A percentile compares a stretch with the other conserved stretches of the same genome.
These are phyloP conservation scores for Datura wrightii DNA, from an alignment of 257 asterid genomes.

Conservation along the genomic window DNA sequence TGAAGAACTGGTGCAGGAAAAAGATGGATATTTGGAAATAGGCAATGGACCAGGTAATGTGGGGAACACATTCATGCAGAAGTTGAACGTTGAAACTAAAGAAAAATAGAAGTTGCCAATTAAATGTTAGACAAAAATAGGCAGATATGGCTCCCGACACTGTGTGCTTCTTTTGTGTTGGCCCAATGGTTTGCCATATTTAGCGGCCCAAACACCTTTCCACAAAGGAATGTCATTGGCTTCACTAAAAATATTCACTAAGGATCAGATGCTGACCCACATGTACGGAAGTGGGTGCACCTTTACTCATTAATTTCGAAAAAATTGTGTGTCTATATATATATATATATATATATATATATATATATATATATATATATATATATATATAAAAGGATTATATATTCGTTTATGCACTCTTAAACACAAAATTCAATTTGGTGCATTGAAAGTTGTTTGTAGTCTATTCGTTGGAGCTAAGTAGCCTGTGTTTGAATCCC, in stretches of 20 bases:
- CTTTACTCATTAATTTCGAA: no score
- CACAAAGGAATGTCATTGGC: background rate
- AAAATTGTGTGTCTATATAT: no score
- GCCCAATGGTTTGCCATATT: slow-evolving; percentile 33
- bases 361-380: no score
- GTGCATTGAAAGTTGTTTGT: no score
- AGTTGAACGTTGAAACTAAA: slow-evolving; percentile 47
- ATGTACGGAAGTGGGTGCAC: no score
- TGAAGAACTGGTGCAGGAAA: slow-evolving; percentile 28
- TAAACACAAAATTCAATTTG: no score
- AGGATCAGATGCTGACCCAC: no score
- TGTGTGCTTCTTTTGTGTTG: slow-evolving; percentile 38
- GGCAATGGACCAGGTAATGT: slow-evolving; percentile 52
- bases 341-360: no score
- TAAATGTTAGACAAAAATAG: slow-evolving; percentile 24
- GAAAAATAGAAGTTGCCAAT: background rate
- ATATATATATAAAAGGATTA: no score
- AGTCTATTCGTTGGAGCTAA: no score
- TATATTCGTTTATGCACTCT: no score
- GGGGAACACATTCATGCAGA: slow-evolving; percentile 75
- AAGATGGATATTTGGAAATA: slow-evolving; percentile 39
- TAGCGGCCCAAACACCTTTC: background rate
- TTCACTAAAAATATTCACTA: background rate
- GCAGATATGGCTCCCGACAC: slow-evolving; percentile 38
- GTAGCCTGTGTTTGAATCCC: no score